Conservation (phyloP, 2,329 filamentous ascomycete genomes). For the Fusarium lyarnte region DNA sequence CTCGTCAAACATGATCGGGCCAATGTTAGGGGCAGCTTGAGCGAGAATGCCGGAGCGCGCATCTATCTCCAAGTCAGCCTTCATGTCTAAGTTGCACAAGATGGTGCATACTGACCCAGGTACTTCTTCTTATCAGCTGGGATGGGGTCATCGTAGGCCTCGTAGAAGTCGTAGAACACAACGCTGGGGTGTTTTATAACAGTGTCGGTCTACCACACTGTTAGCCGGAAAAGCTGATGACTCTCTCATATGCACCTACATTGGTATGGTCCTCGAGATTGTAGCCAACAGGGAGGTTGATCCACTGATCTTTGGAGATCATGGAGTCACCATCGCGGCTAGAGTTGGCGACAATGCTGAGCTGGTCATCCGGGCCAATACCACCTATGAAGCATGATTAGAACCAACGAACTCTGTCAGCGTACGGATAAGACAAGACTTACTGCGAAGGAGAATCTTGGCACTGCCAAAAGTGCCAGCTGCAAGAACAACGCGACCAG, state of each 20-base stretch:
- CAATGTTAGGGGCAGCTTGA: slow-evolving; percentile 15
- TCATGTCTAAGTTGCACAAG: accelerated
- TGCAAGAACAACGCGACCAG: slow-evolving; percentile 7
- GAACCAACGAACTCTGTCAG: accelerated
- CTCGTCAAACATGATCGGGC: slow-evolving; percentile 8
- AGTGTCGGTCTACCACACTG: background rate
- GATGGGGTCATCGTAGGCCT: background rate
- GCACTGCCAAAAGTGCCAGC: slow-evolving; percentile 11
- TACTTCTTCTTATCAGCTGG: background rate
- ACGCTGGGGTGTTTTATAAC: slow-evolving; percentile 6
- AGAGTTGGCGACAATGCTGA: background rate
- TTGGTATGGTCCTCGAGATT: slow-evolving; percentile 16
- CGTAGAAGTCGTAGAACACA: slow-evolving; percentile 12
- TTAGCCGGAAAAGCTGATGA: background rate
- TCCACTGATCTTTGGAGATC: slow-evolving; percentile 7
- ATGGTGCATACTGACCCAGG: background rate
- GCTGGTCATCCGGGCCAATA: slow-evolving; percentile 10
- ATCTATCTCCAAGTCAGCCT: background rate
- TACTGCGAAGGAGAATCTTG: slow-evolving; percentile 11
- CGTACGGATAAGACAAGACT: background rate
- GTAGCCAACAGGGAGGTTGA: slow-evolving; percentile 9
- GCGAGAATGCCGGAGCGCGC: background rate
- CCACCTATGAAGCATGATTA: background rate
- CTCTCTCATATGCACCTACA: background rate
- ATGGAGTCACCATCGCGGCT: slow-evolving; percentile 1